Percentiles rank a stretch among this genome's conserved stretches.
Evolutionary conservation across 768 basidiomycete species (phyloP).

Genomic region (Hericium alpestre): DNA sequence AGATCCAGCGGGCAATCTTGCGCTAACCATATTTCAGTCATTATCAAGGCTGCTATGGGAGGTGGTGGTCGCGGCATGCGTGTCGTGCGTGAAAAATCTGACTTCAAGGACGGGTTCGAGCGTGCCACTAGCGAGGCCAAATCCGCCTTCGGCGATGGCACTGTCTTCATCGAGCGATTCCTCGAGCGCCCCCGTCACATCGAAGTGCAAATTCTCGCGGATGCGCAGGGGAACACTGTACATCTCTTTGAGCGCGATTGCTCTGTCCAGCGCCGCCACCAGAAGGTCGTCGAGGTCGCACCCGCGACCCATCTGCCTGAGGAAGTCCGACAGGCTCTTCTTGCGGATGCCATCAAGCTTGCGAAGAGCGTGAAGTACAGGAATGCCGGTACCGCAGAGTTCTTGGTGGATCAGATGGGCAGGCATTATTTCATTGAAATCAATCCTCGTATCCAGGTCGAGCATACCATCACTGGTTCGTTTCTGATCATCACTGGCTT

Average conservation of each 20-base stretch:
- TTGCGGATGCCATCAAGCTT: constrained; percentile 86
- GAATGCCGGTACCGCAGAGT: constrained; percentile 97
- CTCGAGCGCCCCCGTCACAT: constrained; percentile 95
- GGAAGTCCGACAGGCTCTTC: constrained; percentile 79
- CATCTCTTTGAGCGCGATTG: constrained; percentile 99
- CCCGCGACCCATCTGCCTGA: constrained; percentile 92
- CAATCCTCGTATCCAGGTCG: constrained; percentile 98
- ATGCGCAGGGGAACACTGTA: constrained; percentile 85
- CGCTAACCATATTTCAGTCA: constrained; percentile 40
- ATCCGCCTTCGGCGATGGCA: constrained; percentile 95
- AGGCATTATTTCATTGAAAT: constrained; percentile 99
- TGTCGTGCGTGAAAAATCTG: constrained; percentile 87
- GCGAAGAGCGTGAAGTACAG: constrained; percentile 90
- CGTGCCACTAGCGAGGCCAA: constrained; percentile 93
- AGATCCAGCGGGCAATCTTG: not conserved
- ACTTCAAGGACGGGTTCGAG: constrained; percentile 82
- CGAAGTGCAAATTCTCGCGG: constrained; percentile 92
- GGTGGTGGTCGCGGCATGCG: constrained; percentile 99
- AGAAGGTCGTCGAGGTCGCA: constrained; percentile 98
- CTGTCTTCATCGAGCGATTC: constrained; percentile 97
- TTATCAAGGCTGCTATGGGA: constrained; percentile 99
- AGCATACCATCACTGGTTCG: constrained; percentile 95
- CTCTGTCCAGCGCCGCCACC: constrained; percentile 94
- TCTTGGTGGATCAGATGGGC: constrained; percentile 93
- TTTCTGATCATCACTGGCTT: constrained; percentile 4